Base-by-base conservation (phyloP, 495 filamentous ascomycete genomes). In the Trypethelium eluteriae region DNA sequence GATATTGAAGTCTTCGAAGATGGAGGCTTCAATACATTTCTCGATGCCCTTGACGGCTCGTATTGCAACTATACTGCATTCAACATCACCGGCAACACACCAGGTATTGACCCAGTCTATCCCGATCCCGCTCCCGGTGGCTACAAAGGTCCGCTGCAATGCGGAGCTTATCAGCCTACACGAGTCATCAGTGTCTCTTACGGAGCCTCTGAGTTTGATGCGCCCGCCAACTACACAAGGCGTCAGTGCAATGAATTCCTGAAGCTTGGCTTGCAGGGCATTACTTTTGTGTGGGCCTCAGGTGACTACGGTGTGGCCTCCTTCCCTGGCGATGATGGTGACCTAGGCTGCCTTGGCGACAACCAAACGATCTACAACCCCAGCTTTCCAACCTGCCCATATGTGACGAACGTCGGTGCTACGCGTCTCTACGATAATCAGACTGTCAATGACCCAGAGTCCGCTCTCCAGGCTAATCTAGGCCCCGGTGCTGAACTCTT, bases 201-300 rank as follows among this genome's bases (percentile, higher is more conserved):
- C 39, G 67, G 67, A 34, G 62, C 66, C 34, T 16, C 56, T 32
- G 72, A 74, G 39, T 57, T 18, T 34, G 66, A 72, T 38, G 16
- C 71, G 2, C 61, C 70, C 2, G 7, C 56, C 10, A 4, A 9
- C 12, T 72, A 72, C 41, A 18, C 47, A 12, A n/a, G 61, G 38
- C 47, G 72, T 9, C 69, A 71, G 46, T 74, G 72, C 68, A 67
- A 69, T 39, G 72, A 73, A 46, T 66, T 63, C 66, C 69, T 74
- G 69, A 74, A 74, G 62, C 66, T 74, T 14, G 68, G 49, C 12
- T 49, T 74, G 14, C 70, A 72, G 49, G 72, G 72, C 38, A 68
- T 70, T 44, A 68, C 70, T 36, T 53, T 74, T 38, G 12, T 72
- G 16, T 39, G 62, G 2, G 49, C 70, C 1, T 66, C 65, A 2